Base-by-base conservation (phyloP, 306 rosid genomes). In the Acacia crassicarpa region DNA sequence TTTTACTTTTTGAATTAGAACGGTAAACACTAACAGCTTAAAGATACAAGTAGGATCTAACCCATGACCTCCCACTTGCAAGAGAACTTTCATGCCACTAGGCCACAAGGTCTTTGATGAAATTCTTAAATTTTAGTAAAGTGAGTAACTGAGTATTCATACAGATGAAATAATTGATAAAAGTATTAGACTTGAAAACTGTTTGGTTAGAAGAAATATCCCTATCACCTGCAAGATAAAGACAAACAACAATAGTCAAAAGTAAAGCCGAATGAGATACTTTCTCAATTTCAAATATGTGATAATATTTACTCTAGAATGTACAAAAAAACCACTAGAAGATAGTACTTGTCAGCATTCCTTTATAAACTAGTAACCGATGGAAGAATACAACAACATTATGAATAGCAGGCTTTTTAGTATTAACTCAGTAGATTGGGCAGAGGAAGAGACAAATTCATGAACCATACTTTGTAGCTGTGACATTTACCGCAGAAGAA, bases 381-480 rank as follows among this genome's bases (percentile, higher is more conserved):
- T 15, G 25, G 43, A 2, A 19, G 63, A 16, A 48, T 23, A 17
- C 10, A 40, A 9, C 10, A 61, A 23, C 65, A 51, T 32, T 61
- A 16, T 17, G 11, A 23, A 74, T 17, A 51, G 35, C 5, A 54
- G 8, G 15, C 6, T 30, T 3, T 5, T 8, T 53, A 33, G 78
- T 33, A 32, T 49, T 32, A 49, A 73, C 58, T 46, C 54, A 14
- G 38, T 23, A 70, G 38, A 23, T 12, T 44, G 43, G 19, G 46
- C 46, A 15, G 81, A 70, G 38, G 2, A 43, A 70, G 65, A 87
- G 63, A 83, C 1, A 30, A 58, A 41, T 27, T 20, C 48, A 62
- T 7, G 79, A 78, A 44, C 19, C 88, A 82, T 89, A 94, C 97
- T 75, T 83, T 33, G 93, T 56, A 53, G 82, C 65, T 44, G 75